Evolutionary conservation across 805 yeast species (phyloP), one percentile per base, ranked within the genome.

Genomic region (Starmerella sp.): DNA sequence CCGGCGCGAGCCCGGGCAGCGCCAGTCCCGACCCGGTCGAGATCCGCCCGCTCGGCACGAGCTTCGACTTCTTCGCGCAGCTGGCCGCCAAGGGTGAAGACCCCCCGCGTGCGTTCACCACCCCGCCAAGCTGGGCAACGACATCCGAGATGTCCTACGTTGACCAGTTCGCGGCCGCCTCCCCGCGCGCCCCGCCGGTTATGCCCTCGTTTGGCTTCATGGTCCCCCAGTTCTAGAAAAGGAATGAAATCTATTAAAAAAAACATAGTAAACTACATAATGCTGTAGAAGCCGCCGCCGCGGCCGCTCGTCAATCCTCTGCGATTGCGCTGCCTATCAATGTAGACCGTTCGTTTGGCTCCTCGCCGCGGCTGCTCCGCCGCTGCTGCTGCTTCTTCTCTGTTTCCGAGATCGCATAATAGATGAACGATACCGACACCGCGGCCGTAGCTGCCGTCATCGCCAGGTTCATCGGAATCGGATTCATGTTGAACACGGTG

Each of bases 381-480:
- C 30, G 43, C 28, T 36, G 42, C 39, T 14, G 14, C 13, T 35
- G 47, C 31, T 28, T 39, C 46, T 28, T 13, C 32, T 38, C 14
- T 2, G 35, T 42, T 17, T 35, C 55, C 13, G 15, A 29, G 2
- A 14, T 35, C 1, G 41, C 51, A 36, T 31, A 55, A 29, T 29
- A 11, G 17, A 55, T 36, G 30, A 55, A 15, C 32, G 43, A 31
- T 10, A 31, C 43, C 13, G 56, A 38, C 4, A 36, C 30, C 13
- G 58, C 51, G 6, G 62, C 62, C 1, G 65, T 86, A 36, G 77
- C 62, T 0, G 65, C 54, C 1, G 86, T 74, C 56, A 91, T 72
- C 0, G 75, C 55, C 0, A 72, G 44, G 67, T 90, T 90, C 29
- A 87, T 77, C 0, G 97, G 96, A 2, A 75, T 75, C 22, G 97